Percentiles rank a stretch among this genome's conserved stretches.
Evolutionary conservation across 2,329 filamentous ascomycete species (phyloP).

Genomic region (Apiospora phragmitis): DNA sequence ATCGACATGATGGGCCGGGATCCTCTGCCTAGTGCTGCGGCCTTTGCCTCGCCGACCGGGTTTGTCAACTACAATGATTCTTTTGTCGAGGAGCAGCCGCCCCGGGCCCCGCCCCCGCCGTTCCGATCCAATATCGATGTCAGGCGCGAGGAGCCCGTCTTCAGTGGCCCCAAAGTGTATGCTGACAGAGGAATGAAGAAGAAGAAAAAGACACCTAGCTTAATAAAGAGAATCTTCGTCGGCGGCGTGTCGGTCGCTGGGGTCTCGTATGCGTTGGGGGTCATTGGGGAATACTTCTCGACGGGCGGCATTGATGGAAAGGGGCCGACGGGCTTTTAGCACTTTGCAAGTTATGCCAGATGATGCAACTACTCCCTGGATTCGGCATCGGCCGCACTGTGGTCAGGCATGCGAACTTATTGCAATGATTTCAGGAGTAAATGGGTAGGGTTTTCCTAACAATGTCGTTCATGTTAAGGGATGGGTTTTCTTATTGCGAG

Average conservation of each 20-base stretch:
- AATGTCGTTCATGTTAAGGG: background rate
- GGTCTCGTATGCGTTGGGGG: slow-evolving; percentile 57
- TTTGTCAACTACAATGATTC: slow-evolving; percentile 60
- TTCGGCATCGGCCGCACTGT: background rate
- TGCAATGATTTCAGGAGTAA: background rate
- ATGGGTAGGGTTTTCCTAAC: background rate
- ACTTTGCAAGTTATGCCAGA: background rate
- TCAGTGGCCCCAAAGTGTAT: slow-evolving; percentile 39
- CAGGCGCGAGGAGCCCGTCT: slow-evolving; percentile 47
- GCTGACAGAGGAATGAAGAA: slow-evolving; percentile 23
- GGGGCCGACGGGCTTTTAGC: slow-evolving; percentile 36
- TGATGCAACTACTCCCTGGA: background rate
- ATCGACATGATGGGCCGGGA: slow-evolving; percentile 55
- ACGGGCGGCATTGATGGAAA: slow-evolving; percentile 46
- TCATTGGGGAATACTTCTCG: slow-evolving; percentile 58
- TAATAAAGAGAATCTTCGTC: slow-evolving; percentile 50
- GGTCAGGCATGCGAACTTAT: background rate
- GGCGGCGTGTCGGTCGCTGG: slow-evolving; percentile 57
- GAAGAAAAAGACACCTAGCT: slow-evolving; percentile 36
- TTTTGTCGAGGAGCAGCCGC: background rate
- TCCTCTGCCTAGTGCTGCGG: slow-evolving; percentile 46
- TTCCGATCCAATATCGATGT: slow-evolving; percentile 46
- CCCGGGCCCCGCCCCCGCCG: slow-evolving; percentile 34
- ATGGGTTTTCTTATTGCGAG: background rate
- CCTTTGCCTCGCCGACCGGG: slow-evolving; percentile 65